Base-by-base conservation (phyloP, 2,329 filamentous ascomycete genomes). In the Grosmannia penicillata region DNA sequence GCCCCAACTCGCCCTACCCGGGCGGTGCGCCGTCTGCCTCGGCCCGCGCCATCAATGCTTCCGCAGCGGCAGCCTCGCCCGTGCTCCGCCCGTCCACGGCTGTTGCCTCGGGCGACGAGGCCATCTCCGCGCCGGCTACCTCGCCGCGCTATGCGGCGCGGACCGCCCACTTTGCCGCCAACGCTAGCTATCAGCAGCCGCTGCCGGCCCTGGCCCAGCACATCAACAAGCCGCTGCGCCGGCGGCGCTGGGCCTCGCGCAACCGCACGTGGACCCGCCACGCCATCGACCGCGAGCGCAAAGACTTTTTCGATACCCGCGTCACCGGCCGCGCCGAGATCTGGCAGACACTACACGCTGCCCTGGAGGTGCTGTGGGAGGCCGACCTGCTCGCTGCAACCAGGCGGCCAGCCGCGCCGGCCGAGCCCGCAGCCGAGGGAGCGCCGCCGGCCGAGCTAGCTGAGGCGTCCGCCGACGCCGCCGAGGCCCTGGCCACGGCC, bases 301-400 rank as follows among this genome's bases (percentile, higher is more conserved):
- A 61, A 35, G 85, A 85, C 44, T 95, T 93, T 65, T 96, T 93
- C 57, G 86, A 95, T 44, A 95, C 87, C 2, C 67, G 85, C 33
- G 83, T 93, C 14, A 82, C 80, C 0, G 85, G 85, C 3, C 69
- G 75, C 4, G 51, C 68, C 5, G 83, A 94, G 56, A 70, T 91
- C 21, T 96, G 89, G 89, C 74, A 74, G 48, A 78, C 82, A 1
- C 57, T 95, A 13, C 69, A 70, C 33, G 63, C 75, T 1, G 80
- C 78, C 0, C 65, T 85, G 15, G 71, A 81, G 43, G 61, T 82
- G 7, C 55, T 94, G 44, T 79, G 79, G 61, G 66, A 67, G 10
- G 63, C 68, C 22, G 47, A 48, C 33, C 22, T 35, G 2, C 33
- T 39, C 2, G 28, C 37, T 14, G 39, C 34, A 3, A 24, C 37